Evolutionary conservation across 2,329 filamentous ascomycete species (phyloP), one percentile per base, ranked within the genome.

Genomic region (Penicillium glabrum): DNA sequence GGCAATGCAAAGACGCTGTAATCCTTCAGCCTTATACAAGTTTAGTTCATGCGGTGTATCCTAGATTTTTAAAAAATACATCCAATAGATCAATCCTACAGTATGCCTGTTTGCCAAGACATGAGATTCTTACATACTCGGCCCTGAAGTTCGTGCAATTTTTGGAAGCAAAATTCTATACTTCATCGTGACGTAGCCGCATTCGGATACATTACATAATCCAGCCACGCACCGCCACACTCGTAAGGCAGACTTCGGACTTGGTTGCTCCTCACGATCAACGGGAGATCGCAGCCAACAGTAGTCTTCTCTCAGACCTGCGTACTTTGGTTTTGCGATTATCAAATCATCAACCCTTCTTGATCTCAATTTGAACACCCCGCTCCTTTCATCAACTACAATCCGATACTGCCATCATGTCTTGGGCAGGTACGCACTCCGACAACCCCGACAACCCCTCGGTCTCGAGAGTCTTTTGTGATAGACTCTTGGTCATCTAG

Each of bases 391-490:
- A 23, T 13, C 13, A 9, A 41, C 19, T 23, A 21, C 9, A 14
- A 39, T 46, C n/a, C 13, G 43, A 29, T 46, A 37, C 68, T 70
- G 70, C 71, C 72, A 79, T 73, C 61, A 89, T 89, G 86, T 89
- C 86, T 77, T 89, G 86, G 87, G 86, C 87, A 79, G 87, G 87
- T 89, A 67, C 52, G 70, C 27, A 8, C 5, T 16, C 13, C 13
- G 23, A 24, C 27, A n/a, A 16, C 23, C 37, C 10, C 24, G 16
- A 37, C 9, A n/a, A 9, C 33, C 23, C 47, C 11, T 46, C 23
- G 26, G 26, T 19, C 24, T 19, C 7, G 46, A 21, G 10, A n/a
- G 3, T 21, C n/a, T 23, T 6, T 21, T 21, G 33, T 24, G 33
- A 50, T 29, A 16, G 23, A 29, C 23, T 14, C 14, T 41, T 9